Evolutionary conservation across 768 basidiomycete species (phyloP).

Genomic region (Leccinum variicolor): DNA sequence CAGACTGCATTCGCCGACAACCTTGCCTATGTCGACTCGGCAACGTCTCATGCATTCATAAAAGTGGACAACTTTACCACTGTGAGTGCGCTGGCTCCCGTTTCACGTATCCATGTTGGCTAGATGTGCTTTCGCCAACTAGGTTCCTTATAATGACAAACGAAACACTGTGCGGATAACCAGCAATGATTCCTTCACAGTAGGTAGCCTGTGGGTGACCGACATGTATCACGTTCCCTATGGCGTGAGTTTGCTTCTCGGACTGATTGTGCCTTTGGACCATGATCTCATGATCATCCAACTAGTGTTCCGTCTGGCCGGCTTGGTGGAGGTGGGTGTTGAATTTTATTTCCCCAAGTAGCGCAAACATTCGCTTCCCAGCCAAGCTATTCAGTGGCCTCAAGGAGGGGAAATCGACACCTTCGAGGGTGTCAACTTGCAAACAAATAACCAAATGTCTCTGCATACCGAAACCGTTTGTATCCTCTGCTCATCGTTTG

Average conservation of each 20-base stretch:
- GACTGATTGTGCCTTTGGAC: not conserved
- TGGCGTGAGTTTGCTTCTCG: constrained; percentile 42
- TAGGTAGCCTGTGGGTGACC: constrained; percentile 63
- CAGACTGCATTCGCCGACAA: constrained; percentile 41
- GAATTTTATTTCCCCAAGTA: not conserved
- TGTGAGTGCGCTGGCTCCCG: constrained; percentile 28
- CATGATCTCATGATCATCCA: constrained; percentile 1
- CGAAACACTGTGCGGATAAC: constrained; percentile 68
- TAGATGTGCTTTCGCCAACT: not conserved
- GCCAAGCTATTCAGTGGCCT: constrained; percentile 59
- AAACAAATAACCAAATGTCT: constrained; percentile 64
- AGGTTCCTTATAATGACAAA: constrained; percentile 46
- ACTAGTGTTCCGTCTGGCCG: constrained; percentile 70
- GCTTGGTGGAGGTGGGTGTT: constrained; percentile 46
- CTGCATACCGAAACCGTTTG: constrained; percentile 61
- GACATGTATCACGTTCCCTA: constrained; percentile 66
- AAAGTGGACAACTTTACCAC: constrained; percentile 68
- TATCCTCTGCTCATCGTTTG: not conserved
- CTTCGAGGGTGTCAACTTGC: constrained; percentile 76
- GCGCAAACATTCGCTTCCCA: constrained; percentile 9
- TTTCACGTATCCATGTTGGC: not conserved
- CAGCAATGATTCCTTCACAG: constrained; percentile 48
- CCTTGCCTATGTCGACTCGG: constrained; percentile 59
- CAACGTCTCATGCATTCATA: constrained; percentile 71
- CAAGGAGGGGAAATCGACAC: constrained; percentile 73